A percentile compares a stretch with the other conserved stretches of the same genome.
These are phyloP conservation scores for Cinnamomum chago DNA, from an alignment of 164 flowering plant genomes.

Conservation along the genomic window DNA sequence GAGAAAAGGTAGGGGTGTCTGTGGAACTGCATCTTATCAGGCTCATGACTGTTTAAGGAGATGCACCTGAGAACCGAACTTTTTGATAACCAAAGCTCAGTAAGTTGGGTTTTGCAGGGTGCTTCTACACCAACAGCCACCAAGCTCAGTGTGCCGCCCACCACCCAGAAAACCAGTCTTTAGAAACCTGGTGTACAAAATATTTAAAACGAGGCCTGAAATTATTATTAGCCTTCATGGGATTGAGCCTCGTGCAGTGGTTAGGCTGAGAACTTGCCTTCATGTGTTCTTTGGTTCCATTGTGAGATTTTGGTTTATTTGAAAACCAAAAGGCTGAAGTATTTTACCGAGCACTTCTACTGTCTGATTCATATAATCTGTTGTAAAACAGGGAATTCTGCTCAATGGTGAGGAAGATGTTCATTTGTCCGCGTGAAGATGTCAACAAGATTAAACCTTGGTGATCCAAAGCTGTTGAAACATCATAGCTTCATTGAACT, in stretches of 20 bases:
- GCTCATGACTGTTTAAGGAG: background rate
- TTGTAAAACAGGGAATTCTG: slow-evolving; percentile 36
- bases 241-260: background rate
- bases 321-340: too few relatives aligned
- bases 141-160: too few relatives aligned
- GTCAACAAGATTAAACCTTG: slow-evolving; percentile 19
- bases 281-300: too few relatives aligned
- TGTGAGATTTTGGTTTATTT: too few relatives aligned
- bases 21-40: background rate
- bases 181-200: background rate
- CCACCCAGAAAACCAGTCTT: background rate
- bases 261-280: background rate
- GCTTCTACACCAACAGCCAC: background rate
- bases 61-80: background rate
- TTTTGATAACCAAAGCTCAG: background rate
- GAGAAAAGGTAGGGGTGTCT: background rate
- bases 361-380: background rate
- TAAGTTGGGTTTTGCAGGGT: background rate
- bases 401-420: slow-evolving; percentile 29
- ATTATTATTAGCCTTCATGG: background rate
- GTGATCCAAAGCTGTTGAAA: slow-evolving; percentile 2
- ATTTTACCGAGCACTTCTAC: background rate
- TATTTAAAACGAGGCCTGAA: background rate
- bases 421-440: slow-evolving; percentile 40
- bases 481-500: background rate